A percentile compares a stretch with the other conserved stretches of the same genome.
phyloP scores from a whole-genome alignment of 2,329 filamentous ascomycete species.

The Colletotrichum nymphaeae region DNA sequence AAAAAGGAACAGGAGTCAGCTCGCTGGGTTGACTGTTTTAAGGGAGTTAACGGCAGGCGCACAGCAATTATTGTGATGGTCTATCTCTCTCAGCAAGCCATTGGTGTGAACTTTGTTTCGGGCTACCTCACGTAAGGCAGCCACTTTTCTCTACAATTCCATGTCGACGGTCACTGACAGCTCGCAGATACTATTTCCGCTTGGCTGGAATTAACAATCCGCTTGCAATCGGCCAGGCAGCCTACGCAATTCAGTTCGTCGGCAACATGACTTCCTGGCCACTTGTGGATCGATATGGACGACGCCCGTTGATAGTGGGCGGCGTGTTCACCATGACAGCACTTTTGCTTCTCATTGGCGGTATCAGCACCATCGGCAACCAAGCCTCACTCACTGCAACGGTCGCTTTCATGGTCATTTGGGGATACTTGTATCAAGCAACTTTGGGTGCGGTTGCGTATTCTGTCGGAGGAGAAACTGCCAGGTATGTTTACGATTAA shows the following conservation, averaged over 20 bases:
- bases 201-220: constrained; percentile 44
- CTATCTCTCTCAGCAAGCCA: constrained; percentile 44
- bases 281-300: constrained; percentile 44
- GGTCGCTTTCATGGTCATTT: constrained; percentile 44
- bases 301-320: constrained; percentile 44
- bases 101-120: constrained; percentile 45
- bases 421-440: constrained; percentile 44
- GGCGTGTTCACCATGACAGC: constrained; percentile 43
- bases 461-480: constrained; percentile 44
- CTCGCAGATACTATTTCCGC: constrained; percentile 40
- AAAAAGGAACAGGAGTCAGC: constrained; percentile 38
- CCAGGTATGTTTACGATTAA: constrained; percentile 31
- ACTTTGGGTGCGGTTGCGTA: constrained; percentile 44
- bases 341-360: constrained; percentile 44
- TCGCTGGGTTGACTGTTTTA: constrained; percentile 44
- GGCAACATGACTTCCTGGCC: constrained; percentile 46
- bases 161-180: not conserved
- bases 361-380: constrained; percentile 43
- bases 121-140: constrained; percentile 48
- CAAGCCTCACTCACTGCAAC: constrained; percentile 38
- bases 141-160: not conserved
- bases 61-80: constrained; percentile 46
- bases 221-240: constrained; percentile 42
- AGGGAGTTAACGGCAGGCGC: constrained; percentile 42
- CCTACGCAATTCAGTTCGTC: constrained; percentile 43